Evolutionary conservation across 139 green algal genomes (phyloP), one percentile per base, ranked within the genome.

Genomic region (Asterochloris sp.): DNA sequence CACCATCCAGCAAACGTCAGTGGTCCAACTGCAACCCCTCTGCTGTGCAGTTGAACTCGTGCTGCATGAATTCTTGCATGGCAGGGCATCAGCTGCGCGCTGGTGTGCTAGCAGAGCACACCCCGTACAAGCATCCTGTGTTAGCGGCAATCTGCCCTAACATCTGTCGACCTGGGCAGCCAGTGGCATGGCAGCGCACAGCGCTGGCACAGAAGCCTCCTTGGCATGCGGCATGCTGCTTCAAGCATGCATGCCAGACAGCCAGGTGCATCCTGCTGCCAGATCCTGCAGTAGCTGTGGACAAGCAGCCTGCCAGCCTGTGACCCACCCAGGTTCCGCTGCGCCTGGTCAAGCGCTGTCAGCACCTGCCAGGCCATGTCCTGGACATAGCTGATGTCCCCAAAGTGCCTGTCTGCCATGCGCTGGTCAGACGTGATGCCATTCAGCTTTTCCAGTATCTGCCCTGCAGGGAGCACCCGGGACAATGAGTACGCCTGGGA

Each of bases 371-470:
- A 26, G 11, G 68, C 24, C 76, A 80, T 80, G 24, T 80, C 76
- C 61, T 80, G 76, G 24, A 80, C 68, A 47, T 80, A 80, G 60
- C 76, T 69, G 38, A 80, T 80, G 61, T 80, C 76, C 38, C 21
- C 29, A 47, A 80, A 80, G 11, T 69, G 13, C 14, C 17, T n/a
- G 13, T 80, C 60, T 29, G 67, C 60, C 76, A 80, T n/a, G 24
- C 76, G 54, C 76, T 80, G 60, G 54, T 62, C 68, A 10, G 68
- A 61, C 14, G 67, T 80, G 60, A 80, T 80, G 76, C 76, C 76
- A 80, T 80, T 80, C 54, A 80, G 76, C 60, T 80, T 80, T 29
- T 80, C 76, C 13, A 80, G 67, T 14, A 80, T 62, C 38, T 69
- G 67, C 6, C 76, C 76, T 80, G 76, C 24, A 76, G 47, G 73